Conservation (phyloP, 1,284 basidiomycete species). For the Sphaerobolus stellatus region DNA sequence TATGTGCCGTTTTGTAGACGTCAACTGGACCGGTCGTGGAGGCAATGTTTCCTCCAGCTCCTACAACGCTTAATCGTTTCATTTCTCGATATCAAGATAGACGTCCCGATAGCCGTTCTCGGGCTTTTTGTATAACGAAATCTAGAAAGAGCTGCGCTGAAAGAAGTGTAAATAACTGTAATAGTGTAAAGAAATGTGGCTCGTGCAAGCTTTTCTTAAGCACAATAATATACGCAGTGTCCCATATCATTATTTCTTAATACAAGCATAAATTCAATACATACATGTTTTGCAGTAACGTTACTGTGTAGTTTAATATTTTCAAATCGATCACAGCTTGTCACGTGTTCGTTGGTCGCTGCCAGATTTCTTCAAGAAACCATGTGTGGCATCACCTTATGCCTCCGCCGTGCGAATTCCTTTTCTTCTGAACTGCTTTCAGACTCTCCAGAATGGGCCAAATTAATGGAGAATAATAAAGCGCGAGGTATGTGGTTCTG, state of each 20-base stretch:
- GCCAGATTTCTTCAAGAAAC: too few relatives aligned
- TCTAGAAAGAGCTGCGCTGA: background rate
- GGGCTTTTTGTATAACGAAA: background rate
- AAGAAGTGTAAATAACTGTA: too few relatives aligned
- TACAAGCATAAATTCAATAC: too few relatives aligned
- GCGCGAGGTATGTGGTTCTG: constrained; percentile 1
- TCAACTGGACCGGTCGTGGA: constrained; percentile 93
- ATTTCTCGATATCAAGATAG: too few relatives aligned
- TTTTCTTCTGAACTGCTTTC: background rate
- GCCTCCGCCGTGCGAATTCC: background rate
- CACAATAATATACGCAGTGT: too few relatives aligned
- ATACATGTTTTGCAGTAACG: too few relatives aligned
- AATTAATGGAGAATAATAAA: constrained; percentile 1
- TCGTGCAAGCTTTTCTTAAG: background rate
- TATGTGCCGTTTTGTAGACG: constrained; percentile 45
- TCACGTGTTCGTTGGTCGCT: too few relatives aligned
- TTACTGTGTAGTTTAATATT: too few relatives aligned
- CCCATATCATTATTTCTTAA: too few relatives aligned
- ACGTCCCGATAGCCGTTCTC: background rate
- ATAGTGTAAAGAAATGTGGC: background rate
- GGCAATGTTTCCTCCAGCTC: constrained; percentile 91
- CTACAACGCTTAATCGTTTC: constrained; percentile 86
- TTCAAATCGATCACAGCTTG: too few relatives aligned
- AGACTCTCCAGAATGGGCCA: constrained; percentile 1
- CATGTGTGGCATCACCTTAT: constrained; percentile 12